Percentiles rank a stretch among this genome's conserved stretches.
These are phyloP conservation scores for Cylindrodendrum hubeiense DNA, from an alignment of 2,329 filamentous ascomycete species.

Conservation along the genomic window DNA sequence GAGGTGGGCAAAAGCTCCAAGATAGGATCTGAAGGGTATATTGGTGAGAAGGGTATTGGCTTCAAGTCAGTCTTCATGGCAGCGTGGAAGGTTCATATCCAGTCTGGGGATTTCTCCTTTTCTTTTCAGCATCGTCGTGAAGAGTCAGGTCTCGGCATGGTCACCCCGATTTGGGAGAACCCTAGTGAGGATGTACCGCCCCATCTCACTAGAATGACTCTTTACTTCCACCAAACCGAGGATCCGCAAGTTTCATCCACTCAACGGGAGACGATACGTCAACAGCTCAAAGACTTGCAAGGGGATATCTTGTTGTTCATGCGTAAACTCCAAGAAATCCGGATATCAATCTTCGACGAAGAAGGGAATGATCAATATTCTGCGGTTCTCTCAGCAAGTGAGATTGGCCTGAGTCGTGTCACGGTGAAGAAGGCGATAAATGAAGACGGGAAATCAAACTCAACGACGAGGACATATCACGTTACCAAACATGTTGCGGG, in stretches of 20 bases:
- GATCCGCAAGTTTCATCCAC: not conserved
- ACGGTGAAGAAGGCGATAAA: no score
- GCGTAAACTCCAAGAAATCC: not conserved
- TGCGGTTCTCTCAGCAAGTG: not conserved
- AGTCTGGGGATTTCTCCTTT: not conserved
- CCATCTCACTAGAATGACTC: not conserved
- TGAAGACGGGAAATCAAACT: not conserved
- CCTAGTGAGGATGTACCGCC: no score
- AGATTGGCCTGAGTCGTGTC: not conserved
- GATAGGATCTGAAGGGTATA: not conserved
- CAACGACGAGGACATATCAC: not conserved
- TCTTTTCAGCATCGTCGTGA: no score
- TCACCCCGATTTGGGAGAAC: no score
- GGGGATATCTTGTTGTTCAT: not conserved
- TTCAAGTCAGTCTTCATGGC: constrained; percentile 17
- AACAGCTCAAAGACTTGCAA: not conserved
- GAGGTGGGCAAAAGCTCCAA: constrained; percentile 3
- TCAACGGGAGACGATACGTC: not conserved
- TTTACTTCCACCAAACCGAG: not conserved
- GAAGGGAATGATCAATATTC: not conserved
- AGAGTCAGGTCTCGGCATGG: no score
- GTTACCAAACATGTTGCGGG: not conserved
- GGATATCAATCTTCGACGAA: not conserved
- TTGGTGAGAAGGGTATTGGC: constrained; percentile 17
- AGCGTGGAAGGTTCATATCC: not conserved